These are phyloP conservation scores for Mycena metata DNA, from an alignment of 768 basidiomycete genomes.

Conservation along the genomic window DNA sequence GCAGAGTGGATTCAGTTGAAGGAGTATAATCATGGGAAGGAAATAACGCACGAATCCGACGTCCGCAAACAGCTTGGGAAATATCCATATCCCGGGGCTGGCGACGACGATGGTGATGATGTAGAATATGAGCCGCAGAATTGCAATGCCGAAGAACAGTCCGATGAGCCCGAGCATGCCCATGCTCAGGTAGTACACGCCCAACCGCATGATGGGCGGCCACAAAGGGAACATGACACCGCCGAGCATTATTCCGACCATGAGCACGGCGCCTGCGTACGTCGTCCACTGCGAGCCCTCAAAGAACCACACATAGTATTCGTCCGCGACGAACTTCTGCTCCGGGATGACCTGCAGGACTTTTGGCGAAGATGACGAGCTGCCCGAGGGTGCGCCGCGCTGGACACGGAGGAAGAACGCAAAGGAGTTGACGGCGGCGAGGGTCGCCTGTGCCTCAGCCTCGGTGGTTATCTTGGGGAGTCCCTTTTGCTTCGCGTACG, in stretches of 20 bases:
- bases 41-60: slow-evolving; percentile 89
- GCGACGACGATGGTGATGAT: slow-evolving; percentile 89
- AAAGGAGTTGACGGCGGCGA: slow-evolving; percentile 80
- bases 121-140: slow-evolving; percentile 94
- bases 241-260: slow-evolving; percentile 94
- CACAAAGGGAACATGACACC: slow-evolving; percentile 99
- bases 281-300: slow-evolving; percentile 95
- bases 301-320: slow-evolving; percentile 98
- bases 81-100: slow-evolving; percentile 97
- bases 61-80: slow-evolving; percentile 97
- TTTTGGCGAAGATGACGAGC: slow-evolving; percentile 82
- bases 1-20: not conserved
- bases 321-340: slow-evolving; percentile 81
- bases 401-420: slow-evolving; percentile 96
- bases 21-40: not conserved
- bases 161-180: slow-evolving; percentile 89
- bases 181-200: slow-evolving; percentile 96
- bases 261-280: slow-evolving; percentile 88
- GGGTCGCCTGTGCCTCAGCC: slow-evolving; percentile 76
- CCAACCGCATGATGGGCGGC: slow-evolving; percentile 92
- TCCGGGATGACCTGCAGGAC: slow-evolving; percentile 83
- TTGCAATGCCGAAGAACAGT: slow-evolving; percentile 90
- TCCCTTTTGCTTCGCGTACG: slow-evolving; percentile 90
- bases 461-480: slow-evolving; percentile 81
- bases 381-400: slow-evolving; percentile 75